Evolutionary conservation across 176 grass and related monocot genomes (phyloP), one percentile per base, ranked within the genome.

Genomic region (Zizania latifolia): DNA sequence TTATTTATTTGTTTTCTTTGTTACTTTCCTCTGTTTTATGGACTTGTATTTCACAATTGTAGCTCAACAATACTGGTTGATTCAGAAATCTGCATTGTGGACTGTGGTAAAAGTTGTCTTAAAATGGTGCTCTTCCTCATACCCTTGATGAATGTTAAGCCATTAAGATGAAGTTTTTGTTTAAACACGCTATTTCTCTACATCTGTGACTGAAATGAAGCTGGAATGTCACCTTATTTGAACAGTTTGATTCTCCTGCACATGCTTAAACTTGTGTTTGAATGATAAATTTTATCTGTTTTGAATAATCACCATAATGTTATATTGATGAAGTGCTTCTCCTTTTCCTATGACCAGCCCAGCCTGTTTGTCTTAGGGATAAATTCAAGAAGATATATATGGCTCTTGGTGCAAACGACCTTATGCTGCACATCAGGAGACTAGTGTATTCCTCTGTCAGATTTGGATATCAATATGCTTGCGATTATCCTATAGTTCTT

Each of bases 401-500:
- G 90, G 78, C 74, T 62, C 74, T 32, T n/a, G 22, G 75, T 23
- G 13, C 28, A 24, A 76, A 37, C 7, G 73, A 87, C 38, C 0
- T 71, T 27, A 31, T 45, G 57, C 5, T 39, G 37, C 82, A 48
- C 61, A 48, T 87, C 77, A 86, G 50, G 62, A 89, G 38, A 58
- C 36, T 57, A 29, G 11, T 77, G 32, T 45, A 36, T 64, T 80
- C 72, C 5, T 86, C 64, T 1, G 33, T 84, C 79, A 86, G 90
- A 66, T 16, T 81, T 58, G 79, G 56, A 22, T 93, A 68, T 26
- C 62, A 57, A 36, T 79, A 28, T 71, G 72, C 69, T 68, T 71
- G 63, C 33, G 68, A 78, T 38, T 72, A 93, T 75, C 78, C 81
- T 37, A 32, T 67, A 32, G 62, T 72, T 12, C 66, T 82, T 5